Conservation (phyloP, 495 filamentous ascomycete genomes). For the Clohesyomyces aquaticus region DNA sequence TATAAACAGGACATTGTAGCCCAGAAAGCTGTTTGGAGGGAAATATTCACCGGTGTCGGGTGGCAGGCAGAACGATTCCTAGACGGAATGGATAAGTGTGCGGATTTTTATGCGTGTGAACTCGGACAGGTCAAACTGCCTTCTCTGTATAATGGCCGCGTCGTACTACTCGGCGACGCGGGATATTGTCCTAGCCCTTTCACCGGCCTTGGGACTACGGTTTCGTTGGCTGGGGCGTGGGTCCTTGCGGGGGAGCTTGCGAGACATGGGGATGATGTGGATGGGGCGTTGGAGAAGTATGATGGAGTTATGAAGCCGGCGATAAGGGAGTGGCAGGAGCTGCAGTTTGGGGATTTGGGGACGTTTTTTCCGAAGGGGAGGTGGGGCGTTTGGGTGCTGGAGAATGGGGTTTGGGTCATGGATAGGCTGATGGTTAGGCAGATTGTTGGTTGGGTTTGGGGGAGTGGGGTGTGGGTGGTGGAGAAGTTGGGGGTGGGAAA, state of each 20-base stretch:
- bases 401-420: conserved; percentile 1
- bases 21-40: conserved; percentile 40
- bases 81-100: conserved; percentile 44
- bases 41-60: conserved; percentile 52
- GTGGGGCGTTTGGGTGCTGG: conserved; percentile 5
- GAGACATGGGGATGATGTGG: conserved; percentile 13
- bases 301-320: not conserved
- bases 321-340: not conserved
- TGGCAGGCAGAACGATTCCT: conserved; percentile 53
- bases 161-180: conserved; percentile 44
- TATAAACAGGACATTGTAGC: conserved; percentile 4
- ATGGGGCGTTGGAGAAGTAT: conserved; percentile 16
- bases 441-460: not conserved
- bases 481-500: too few species aligned
- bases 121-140: conserved; percentile 37
- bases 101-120: conserved; percentile 55
- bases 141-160: conserved; percentile 35
- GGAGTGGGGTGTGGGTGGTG: too few species aligned
- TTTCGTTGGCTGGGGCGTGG: conserved; percentile 41
- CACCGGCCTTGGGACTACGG: conserved; percentile 43
- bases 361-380: not conserved
- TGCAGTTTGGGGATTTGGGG: not conserved
- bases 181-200: conserved; percentile 37
- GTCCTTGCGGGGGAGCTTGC: conserved; percentile 45
- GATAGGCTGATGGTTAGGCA: conserved; percentile 1